Evolutionary conservation across 2,329 filamentous ascomycete species (phyloP).

Genomic region (Geosmithia putterillii): DNA sequence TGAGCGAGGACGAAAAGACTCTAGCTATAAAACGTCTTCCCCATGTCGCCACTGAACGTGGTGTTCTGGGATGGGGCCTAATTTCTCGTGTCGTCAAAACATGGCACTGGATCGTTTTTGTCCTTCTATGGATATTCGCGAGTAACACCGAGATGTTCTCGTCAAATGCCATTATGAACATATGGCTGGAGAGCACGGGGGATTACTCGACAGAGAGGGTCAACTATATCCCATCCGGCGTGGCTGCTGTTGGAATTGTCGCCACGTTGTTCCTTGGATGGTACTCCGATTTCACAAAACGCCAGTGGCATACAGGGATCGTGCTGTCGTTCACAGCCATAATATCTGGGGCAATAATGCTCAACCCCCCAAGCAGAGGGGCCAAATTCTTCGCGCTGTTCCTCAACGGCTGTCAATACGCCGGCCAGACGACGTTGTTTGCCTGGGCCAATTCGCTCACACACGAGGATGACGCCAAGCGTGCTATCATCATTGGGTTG

Average conservation of each 20-base stretch:
- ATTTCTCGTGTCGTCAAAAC: constrained; percentile 1
- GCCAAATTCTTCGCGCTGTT: constrained; percentile 6
- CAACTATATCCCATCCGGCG: constrained; percentile 33
- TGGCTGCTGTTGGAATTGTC: constrained; percentile 2
- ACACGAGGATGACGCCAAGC: constrained; percentile 6
- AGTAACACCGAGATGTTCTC: constrained; percentile 4
- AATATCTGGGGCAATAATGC: constrained; percentile 6
- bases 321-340: constrained; percentile 4
- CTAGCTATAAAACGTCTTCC: constrained; percentile 10
- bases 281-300: neutral
- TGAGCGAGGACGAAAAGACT: constrained; percentile 4
- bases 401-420: constrained; percentile 5
- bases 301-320: constrained; percentile 5
- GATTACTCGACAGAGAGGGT: constrained; percentile 24
- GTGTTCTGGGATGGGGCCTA: constrained; percentile 1
- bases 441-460: constrained; percentile 6
- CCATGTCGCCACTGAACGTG: neutral
- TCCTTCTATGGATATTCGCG: constrained; percentile 1
- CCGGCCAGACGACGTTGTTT: constrained; percentile 4
- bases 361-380: constrained; percentile 2
- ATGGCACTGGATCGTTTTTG: constrained; percentile 1
- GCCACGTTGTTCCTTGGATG: constrained; percentile 1
- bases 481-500: constrained; percentile 4
- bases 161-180: constrained; percentile 5
- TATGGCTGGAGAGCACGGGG: constrained; percentile 14